Evolutionary conservation across 83 land plant species (phyloP).

Genomic region (Thuja plicata): DNA sequence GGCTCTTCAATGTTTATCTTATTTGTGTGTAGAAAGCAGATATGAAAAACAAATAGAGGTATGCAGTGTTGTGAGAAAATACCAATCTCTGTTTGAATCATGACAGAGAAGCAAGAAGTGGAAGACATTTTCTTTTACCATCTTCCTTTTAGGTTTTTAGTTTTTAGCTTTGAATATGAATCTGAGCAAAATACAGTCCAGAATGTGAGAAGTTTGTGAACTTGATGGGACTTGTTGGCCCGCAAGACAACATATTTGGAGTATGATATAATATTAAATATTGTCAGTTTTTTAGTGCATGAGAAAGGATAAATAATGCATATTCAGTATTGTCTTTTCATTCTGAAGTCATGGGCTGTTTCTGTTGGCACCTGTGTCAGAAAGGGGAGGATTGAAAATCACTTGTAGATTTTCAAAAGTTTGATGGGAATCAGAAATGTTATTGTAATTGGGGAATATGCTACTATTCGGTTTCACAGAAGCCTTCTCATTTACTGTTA

Average conservation of each 20-base stretch:
- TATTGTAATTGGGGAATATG: neutral
- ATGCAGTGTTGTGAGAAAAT: neutral
- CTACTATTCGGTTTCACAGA: neutral
- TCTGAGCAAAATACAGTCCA: neutral
- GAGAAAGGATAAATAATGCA: neutral
- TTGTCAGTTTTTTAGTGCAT: neutral
- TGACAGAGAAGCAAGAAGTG: neutral
- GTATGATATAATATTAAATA: too few relatives aligned
- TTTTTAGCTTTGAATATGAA: neutral
- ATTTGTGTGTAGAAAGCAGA: too few relatives aligned
- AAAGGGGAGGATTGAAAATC: neutral
- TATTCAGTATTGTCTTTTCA: neutral
- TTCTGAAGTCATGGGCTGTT: neutral
- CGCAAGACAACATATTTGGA: too few relatives aligned
- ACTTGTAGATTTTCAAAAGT: neutral
- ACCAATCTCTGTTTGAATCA: neutral
- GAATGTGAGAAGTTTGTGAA: neutral
- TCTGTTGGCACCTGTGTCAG: neutral
- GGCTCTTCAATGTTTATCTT: too few relatives aligned
- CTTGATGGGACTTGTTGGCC: too few relatives aligned
- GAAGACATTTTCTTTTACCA: neutral
- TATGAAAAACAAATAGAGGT: neutral
- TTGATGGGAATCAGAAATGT: neutral
- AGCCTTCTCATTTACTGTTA: neutral
- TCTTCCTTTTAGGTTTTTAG: neutral